Evolutionary conservation across 139 green algal species (phyloP).

Genomic region (Penium margaritaceum): DNA sequence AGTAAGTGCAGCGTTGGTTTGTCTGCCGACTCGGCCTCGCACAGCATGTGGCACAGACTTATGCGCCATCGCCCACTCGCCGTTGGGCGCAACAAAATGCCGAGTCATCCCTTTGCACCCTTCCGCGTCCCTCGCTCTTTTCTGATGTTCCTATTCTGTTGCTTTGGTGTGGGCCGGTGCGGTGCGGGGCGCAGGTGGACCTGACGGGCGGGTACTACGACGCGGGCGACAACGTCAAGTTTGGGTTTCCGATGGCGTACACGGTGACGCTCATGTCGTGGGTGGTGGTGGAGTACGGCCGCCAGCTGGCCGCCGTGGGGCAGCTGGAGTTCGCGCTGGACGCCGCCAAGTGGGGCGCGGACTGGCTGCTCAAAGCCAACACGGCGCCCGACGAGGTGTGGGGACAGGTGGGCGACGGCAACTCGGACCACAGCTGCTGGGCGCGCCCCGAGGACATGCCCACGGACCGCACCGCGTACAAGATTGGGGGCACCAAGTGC

Average conservation of each 20-base stretch:
- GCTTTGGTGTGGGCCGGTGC: too few species aligned
- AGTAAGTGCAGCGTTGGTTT: too few species aligned
- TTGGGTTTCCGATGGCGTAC: constrained; percentile 52
- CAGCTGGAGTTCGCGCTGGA: constrained; percentile 47
- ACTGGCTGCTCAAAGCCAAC: constrained; percentile 60
- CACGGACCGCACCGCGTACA: constrained; percentile 14
- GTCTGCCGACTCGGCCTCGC: too few species aligned
- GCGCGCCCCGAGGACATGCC: constrained; percentile 27
- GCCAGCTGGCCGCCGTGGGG: background rate
- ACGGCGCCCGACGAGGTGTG: background rate
- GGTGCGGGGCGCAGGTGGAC: constrained; percentile 41
- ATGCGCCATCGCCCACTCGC: too few species aligned
- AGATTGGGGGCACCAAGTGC: too few species aligned
- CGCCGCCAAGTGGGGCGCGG: constrained; percentile 58
- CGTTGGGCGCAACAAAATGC: too few species aligned
- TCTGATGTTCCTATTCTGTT: too few species aligned
- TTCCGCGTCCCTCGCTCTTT: too few species aligned
- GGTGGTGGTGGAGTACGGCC: constrained; percentile 50
- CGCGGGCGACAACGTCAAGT: constrained; percentile 60
- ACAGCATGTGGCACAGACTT: too few species aligned
- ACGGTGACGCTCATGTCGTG: constrained; percentile 48
- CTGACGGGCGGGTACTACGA: constrained; percentile 56
- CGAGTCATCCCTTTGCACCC: too few species aligned
- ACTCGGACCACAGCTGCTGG: constrained; percentile 36
- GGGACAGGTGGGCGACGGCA: constrained; percentile 19